Evolutionary conservation across 371 early-diverging fungal genomes (phyloP).

Genomic region (Mucor irregularis): DNA sequence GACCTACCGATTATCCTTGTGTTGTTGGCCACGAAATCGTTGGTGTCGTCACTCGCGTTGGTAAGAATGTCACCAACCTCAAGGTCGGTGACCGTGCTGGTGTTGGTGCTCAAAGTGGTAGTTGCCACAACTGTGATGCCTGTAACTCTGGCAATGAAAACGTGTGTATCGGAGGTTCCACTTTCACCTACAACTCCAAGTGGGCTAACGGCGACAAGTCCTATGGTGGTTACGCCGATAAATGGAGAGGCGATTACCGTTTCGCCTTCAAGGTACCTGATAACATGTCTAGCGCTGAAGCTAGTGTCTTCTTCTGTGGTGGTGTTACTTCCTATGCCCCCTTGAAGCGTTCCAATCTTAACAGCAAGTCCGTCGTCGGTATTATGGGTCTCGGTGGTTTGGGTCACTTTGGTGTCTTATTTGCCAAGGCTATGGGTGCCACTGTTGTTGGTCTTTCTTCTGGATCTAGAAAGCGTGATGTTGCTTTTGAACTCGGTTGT

Average conservation of each 20-base stretch:
- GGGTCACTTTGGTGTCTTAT: slow-evolving; percentile 70
- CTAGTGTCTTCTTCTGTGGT: slow-evolving; percentile 49
- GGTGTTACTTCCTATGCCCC: slow-evolving; percentile 67
- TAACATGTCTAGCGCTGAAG: slow-evolving; percentile 47
- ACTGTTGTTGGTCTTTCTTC: slow-evolving; percentile 64
- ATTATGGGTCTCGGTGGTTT: slow-evolving; percentile 78
- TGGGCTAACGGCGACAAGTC: slow-evolving; percentile 57
- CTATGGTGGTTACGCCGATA: slow-evolving; percentile 71
- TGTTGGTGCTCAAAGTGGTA: slow-evolving; percentile 58
- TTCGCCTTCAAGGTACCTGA: slow-evolving; percentile 68
- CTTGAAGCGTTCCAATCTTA: slow-evolving; percentile 44
- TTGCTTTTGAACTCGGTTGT: slow-evolving; percentile 39
- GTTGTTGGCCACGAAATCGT: slow-evolving; percentile 69
- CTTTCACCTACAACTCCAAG: slow-evolving; percentile 60
- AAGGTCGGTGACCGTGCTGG: slow-evolving; percentile 70
- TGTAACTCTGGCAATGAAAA: slow-evolving; percentile 33
- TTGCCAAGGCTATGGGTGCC: slow-evolving; percentile 60
- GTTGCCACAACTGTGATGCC: slow-evolving; percentile 32
- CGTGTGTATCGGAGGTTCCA: slow-evolving; percentile 39
- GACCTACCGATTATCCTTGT: slow-evolving; percentile 49
- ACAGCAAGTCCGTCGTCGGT: slow-evolving; percentile 60
- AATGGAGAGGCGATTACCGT: slow-evolving; percentile 56
- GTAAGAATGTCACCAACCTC: slow-evolving; percentile 44
- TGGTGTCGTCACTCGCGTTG: slow-evolving; percentile 50
- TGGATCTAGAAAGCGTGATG: slow-evolving; percentile 35